Evolutionary conservation across 306 rosid genomes (phyloP).

Genomic region (Dalbergia cultrata): DNA sequence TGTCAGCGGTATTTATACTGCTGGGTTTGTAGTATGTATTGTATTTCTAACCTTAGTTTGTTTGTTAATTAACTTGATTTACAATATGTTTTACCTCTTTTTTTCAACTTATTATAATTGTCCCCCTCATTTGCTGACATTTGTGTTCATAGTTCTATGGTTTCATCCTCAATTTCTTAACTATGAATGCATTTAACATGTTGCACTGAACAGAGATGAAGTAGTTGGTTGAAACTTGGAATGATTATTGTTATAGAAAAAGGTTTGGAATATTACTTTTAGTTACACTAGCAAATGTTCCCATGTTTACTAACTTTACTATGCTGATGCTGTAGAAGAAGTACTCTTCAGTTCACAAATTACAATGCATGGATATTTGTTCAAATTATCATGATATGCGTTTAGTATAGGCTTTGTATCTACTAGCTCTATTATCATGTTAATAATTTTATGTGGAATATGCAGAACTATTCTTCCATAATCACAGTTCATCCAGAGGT

Average conservation of each 20-base stretch:
- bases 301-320: background rate
- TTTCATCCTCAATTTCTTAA: background rate
- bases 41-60: constrained; percentile 27
- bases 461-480: constrained; percentile 95
- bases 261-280: constrained; percentile 1
- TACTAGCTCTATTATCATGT: constrained; percentile 19
- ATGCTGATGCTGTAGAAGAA: background rate
- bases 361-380: constrained; percentile 22
- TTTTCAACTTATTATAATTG: constrained; percentile 3
- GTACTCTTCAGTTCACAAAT: constrained; percentile 10
- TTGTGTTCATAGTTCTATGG: background rate
- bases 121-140: background rate
- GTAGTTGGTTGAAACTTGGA: background rate
- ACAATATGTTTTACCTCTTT: background rate
- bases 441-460: constrained; percentile 41
- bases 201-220: background rate
- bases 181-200: constrained; percentile 10
- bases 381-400: background rate
- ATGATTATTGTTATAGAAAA: background rate
- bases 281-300: constrained; percentile 1
- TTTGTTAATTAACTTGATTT: background rate
- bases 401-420: background rate
- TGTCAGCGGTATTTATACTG: background rate
- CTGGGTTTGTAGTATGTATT: background rate
- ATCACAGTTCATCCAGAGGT: constrained; percentile 91